A percentile compares a stretch with the other conserved stretches of the same genome.
Conservation (phyloP, 2,329 filamentous ascomycete species). For the Teratosphaeria gauchensis region DNA sequence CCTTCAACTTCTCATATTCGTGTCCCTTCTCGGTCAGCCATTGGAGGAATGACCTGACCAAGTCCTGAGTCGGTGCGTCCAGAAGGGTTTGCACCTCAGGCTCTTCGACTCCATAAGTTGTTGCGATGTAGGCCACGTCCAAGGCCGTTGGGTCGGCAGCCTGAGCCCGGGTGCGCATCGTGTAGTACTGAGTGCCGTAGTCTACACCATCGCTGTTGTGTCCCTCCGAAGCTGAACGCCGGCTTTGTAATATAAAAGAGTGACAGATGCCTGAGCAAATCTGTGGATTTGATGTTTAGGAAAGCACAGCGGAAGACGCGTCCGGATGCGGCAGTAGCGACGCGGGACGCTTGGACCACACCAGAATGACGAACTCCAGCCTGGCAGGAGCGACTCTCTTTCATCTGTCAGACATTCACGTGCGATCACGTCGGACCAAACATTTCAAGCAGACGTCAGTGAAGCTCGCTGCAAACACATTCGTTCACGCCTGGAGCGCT, state of each 20-base stretch:
- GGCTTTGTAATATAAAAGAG: neutral
- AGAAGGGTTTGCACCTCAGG: conserved; percentile 51
- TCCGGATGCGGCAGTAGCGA: neutral
- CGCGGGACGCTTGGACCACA: neutral
- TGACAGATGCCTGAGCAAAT: neutral
- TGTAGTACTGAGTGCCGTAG: conserved; percentile 9
- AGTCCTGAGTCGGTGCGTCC: conserved; percentile 63
- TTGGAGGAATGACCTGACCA: conserved; percentile 65
- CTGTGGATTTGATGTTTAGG: neutral
- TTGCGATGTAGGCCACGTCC: conserved; percentile 64
- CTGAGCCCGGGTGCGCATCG: conserved; percentile 39
- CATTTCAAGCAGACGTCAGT: neutral
- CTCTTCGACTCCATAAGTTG: conserved; percentile 60
- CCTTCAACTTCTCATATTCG: conserved; percentile 70
- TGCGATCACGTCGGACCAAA: neutral
- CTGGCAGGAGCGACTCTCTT: neutral
- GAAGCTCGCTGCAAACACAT: neutral
- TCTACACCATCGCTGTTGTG: neutral
- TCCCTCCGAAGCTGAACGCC: neutral
- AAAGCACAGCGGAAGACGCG: neutral
- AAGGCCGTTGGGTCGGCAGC: conserved; percentile 45
- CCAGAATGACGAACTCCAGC: neutral
- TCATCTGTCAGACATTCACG: neutral
- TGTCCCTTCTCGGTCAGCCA: conserved; percentile 70
- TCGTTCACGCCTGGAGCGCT: neutral